phyloP scores from a whole-genome alignment of 2,329 filamentous ascomycete genomes.

The Setomelanomma holmii region DNA sequence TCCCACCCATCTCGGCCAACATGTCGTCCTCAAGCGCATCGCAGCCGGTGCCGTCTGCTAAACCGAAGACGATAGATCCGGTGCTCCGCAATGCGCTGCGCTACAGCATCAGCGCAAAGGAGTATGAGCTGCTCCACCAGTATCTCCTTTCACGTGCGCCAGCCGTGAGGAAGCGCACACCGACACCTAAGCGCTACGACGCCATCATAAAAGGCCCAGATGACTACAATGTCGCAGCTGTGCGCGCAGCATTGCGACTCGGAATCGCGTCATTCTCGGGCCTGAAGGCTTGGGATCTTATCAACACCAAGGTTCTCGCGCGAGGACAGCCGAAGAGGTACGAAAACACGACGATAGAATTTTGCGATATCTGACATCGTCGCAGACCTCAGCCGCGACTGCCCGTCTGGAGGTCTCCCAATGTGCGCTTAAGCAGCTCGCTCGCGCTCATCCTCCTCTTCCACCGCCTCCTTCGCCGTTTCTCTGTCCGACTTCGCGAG shows the following conservation, averaged over 20 bases:
- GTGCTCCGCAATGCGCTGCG: constrained; percentile 84
- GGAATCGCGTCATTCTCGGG: constrained; percentile 53
- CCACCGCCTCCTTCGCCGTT: constrained; percentile 88
- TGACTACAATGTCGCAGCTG: constrained; percentile 57
- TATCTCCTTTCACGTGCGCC: constrained; percentile 78
- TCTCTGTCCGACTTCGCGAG: constrained; percentile 79
- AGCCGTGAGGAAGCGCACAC: constrained; percentile 63
- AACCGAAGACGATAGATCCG: constrained; percentile 62
- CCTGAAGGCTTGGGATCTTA: constrained; percentile 56
- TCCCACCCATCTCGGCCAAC: constrained; percentile 17
- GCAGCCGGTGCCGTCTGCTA: constrained; percentile 35
- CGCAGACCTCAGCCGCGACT: constrained; percentile 47
- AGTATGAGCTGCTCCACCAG: constrained; percentile 85
- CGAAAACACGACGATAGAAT: too few species aligned
- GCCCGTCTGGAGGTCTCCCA: constrained; percentile 63
- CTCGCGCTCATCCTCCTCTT: constrained; percentile 85
- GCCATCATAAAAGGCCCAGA: constrained; percentile 56
- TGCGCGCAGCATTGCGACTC: constrained; percentile 55
- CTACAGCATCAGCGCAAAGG: constrained; percentile 81
- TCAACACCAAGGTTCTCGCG: constrained; percentile 47
- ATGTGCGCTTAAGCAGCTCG: constrained; percentile 79
- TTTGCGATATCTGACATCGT: constrained; percentile 3
- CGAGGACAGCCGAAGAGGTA: constrained; percentile 39
- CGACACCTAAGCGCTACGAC: constrained; percentile 59
- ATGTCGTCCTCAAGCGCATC: constrained; percentile 46